Conservation (phyloP, 2,329 filamentous ascomycete genomes). For the Xylariaceae sp. region DNA sequence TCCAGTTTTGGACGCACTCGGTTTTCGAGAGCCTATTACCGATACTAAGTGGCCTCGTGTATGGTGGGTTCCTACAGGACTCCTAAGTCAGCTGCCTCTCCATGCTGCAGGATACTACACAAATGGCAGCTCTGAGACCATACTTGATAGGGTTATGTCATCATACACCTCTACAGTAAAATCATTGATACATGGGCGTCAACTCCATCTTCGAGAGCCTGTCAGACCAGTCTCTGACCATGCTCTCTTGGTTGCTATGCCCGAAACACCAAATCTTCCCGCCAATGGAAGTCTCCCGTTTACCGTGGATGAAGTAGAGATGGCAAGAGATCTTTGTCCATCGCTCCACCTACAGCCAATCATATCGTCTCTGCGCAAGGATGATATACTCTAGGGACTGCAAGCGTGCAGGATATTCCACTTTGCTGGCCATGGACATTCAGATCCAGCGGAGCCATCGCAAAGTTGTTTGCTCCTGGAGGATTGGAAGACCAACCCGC, state of each 20-base stretch:
- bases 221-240: background rate
- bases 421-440: too few relatives aligned
- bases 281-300: too few relatives aligned
- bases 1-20: too few relatives aligned
- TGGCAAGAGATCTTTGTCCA: background rate
- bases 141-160: constrained; percentile 45
- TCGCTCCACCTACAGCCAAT: background rate
- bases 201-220: background rate
- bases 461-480: constrained; percentile 36
- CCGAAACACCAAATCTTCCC: background rate
- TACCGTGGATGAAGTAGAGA: too few relatives aligned
- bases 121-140: constrained; percentile 8
- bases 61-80: too few relatives aligned
- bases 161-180: constrained; percentile 48
- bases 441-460: constrained; percentile 40
- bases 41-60: too few relatives aligned
- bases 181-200: constrained; percentile 38
- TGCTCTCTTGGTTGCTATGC: background rate
- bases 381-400: constrained; percentile 37
- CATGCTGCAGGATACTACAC: constrained; percentile 43
- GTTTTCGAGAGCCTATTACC: too few relatives aligned
- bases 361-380: constrained; percentile 4
- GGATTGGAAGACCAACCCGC: background rate
- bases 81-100: too few relatives aligned
- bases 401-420: constrained; percentile 39